Base-by-base conservation (phyloP, 1,284 basidiomycete genomes). In the Meira nashicola region DNA sequence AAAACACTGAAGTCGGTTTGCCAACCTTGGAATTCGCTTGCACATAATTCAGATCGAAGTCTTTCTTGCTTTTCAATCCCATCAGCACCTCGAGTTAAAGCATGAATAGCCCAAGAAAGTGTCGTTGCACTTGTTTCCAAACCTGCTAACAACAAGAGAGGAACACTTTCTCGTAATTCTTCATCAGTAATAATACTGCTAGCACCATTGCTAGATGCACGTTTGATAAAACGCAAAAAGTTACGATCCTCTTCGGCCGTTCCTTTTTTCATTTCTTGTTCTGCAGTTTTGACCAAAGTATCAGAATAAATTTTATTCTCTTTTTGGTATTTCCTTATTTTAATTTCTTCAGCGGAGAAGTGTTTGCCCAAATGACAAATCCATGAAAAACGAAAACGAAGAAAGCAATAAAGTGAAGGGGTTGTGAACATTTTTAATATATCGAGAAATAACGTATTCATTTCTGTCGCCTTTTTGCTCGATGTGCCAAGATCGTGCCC, bases 401-500 rank as follows among this genome's bases (percentile, higher is more conserved):
- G 10, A 5, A 50, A 15, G 6, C 5, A 3, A 37, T 50, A 50
- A 14, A 4, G 6, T 10, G 47, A 50, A 25, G 23, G 15, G 10
- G 47, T 5, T 15, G 21, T 25, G 47, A 25, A 9, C 21, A 17
- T 25, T 14, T 4, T n/a, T 3, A 50, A 3, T 3, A 50, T 3
- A 2, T 6, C 21, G 5, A 4, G 15, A n/a, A 50, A 50, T 6
- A 9, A 3, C 6, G 2, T 50, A 6, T 21, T n/a, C 21, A 37
- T 3, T 37, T n/a, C 10, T 6, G 47, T 50, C 48, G 25, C 44
- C 37, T 55, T 43, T 23, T 58, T 17, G 12, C 57, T 28, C 25
- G 58, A 39, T 40, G 58, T 38, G 33, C 55, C 39, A 55, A 59
- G 55, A 17, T 59, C 33, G 41, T 57, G 46, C 14, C 39, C 33